Evolutionary conservation across 1,284 basidiomycete genomes (phyloP).

Genomic region (Baeospora myosura): DNA sequence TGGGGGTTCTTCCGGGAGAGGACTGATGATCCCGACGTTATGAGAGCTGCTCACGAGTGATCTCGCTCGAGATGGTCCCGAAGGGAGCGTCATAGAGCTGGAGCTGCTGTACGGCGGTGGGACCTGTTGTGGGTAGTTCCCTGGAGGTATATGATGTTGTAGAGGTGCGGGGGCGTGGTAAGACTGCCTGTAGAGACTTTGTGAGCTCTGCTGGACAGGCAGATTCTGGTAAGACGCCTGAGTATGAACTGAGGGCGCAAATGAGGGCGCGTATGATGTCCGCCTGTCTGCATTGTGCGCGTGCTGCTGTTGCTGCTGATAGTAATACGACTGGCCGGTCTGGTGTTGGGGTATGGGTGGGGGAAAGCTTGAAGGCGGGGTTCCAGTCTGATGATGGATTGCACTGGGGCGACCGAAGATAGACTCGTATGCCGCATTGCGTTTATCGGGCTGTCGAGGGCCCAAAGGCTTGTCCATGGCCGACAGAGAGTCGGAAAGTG

Average conservation of each 20-base stretch:
- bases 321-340: constrained; percentile 19
- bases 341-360: constrained; percentile 16
- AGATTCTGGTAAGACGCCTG: constrained; percentile 20
- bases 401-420: constrained; percentile 73
- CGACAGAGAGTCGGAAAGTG: no score
- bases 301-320: constrained; percentile 19
- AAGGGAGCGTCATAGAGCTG: constrained; percentile 31
- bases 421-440: constrained; percentile 70
- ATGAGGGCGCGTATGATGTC: constrained; percentile 22
- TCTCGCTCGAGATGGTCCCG: constrained; percentile 35
- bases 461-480: constrained; percentile 63
- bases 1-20: constrained; percentile 48
- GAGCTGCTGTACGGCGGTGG: constrained; percentile 24
- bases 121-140: constrained; percentile 22
- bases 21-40: constrained; percentile 38
- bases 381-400: constrained; percentile 41
- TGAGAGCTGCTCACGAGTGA: constrained; percentile 41
- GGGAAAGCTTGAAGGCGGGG: no score
- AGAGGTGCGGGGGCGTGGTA: constrained; percentile 11
- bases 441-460: constrained; percentile 67
- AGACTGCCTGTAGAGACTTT: not conserved
- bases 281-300: constrained; percentile 20
- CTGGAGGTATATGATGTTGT: constrained; percentile 16
- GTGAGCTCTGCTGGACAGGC: not conserved
- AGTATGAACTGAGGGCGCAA: constrained; percentile 17